These are phyloP conservation scores for Penicillium sp. DNA, from an alignment of 2,329 filamentous ascomycete species.

Conservation along the genomic window DNA sequence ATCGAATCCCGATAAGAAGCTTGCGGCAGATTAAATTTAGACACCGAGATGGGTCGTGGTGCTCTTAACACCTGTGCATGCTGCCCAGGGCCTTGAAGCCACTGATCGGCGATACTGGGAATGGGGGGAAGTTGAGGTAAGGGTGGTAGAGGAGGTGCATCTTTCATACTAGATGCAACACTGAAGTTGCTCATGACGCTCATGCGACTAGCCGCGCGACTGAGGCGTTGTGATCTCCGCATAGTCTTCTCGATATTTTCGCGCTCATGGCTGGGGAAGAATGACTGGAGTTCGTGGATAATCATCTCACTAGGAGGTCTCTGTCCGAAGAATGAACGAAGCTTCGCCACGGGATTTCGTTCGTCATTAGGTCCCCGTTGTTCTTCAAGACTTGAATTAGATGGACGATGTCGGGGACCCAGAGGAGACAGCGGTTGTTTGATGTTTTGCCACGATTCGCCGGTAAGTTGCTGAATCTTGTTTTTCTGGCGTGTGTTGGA, in stretches of 20 bases:
- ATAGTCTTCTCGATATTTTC: constrained; percentile 96
- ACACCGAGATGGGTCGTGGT: constrained; percentile 62
- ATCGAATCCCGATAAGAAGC: constrained; percentile 81
- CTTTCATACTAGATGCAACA: constrained; percentile 85
- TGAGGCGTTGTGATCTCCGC: constrained; percentile 84
- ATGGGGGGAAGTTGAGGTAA: constrained; percentile 60
- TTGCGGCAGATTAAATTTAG: constrained; percentile 59
- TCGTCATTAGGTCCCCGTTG: constrained; percentile 29
- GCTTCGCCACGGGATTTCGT: constrained; percentile 41
- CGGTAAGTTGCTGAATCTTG: constrained; percentile 86
- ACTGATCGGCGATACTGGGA: constrained; percentile 91
- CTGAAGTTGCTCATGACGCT: constrained; percentile 94
- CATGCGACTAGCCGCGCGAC: constrained; percentile 87
- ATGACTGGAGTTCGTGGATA: constrained; percentile 91
- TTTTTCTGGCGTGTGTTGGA: constrained; percentile 76
- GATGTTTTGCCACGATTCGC: constrained; percentile 82
- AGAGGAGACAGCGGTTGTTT: constrained; percentile 84
- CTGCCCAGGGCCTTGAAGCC: constrained; percentile 64
- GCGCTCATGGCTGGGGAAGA: constrained; percentile 92
- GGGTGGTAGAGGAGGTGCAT: constrained; percentile 64
- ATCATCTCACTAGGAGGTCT: constrained; percentile 96
- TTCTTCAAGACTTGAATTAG: constrained; percentile 31
- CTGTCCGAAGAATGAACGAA: constrained; percentile 77
- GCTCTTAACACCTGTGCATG: constrained; percentile 54
- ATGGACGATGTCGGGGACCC: constrained; percentile 38